phyloP scores from a whole-genome alignment of 2,329 filamentous ascomycete genomes.

The Tolypocladium tropicale region DNA sequence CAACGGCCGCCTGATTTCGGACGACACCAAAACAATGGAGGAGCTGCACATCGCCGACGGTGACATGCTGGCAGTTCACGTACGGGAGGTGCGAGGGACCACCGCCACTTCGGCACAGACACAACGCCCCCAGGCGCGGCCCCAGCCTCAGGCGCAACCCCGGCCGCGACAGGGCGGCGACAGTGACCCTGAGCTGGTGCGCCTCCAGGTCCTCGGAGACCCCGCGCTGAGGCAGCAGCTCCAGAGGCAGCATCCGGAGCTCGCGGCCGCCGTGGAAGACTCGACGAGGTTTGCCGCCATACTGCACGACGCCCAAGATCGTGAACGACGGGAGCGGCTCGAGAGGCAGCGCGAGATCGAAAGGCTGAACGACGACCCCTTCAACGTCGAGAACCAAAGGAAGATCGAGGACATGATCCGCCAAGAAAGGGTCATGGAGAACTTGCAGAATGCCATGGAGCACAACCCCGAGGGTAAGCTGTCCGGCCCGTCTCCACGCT shows the following conservation, averaged over 20 bases:
- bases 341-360: slow-evolving; percentile 77
- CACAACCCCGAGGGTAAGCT: slow-evolving; percentile 85
- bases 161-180: slow-evolving; percentile 21
- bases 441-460: slow-evolving; percentile 92
- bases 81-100: slow-evolving; percentile 48
- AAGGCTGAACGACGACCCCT: slow-evolving; percentile 83
- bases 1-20: slow-evolving; percentile 71
- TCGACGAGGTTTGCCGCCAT: slow-evolving; percentile 65
- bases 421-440: slow-evolving; percentile 88
- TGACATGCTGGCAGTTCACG: slow-evolving; percentile 85
- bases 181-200: slow-evolving; percentile 69
- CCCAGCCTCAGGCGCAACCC: slow-evolving; percentile 20
- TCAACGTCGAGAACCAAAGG: slow-evolving; percentile 82
- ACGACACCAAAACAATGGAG: slow-evolving; percentile 72
- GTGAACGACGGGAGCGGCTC: slow-evolving; percentile 61
- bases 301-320: slow-evolving; percentile 55
- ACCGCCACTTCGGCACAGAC: slow-evolving; percentile 29
- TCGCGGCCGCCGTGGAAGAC: slow-evolving; percentile 68
- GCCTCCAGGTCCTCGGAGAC: slow-evolving; percentile 73
- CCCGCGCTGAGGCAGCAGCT: slow-evolving; percentile 63
- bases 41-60: slow-evolving; percentile 74
- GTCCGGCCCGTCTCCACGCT: neutral
- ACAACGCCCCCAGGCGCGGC: slow-evolving; percentile 18
- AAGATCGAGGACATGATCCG: slow-evolving; percentile 97
- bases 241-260: slow-evolving; percentile 60